Percentiles rank a stretch among this genome's conserved stretches.
Evolutionary conservation across 768 basidiomycete genomes (phyloP).

Genomic region (Pleurotus tuoliensis): DNA sequence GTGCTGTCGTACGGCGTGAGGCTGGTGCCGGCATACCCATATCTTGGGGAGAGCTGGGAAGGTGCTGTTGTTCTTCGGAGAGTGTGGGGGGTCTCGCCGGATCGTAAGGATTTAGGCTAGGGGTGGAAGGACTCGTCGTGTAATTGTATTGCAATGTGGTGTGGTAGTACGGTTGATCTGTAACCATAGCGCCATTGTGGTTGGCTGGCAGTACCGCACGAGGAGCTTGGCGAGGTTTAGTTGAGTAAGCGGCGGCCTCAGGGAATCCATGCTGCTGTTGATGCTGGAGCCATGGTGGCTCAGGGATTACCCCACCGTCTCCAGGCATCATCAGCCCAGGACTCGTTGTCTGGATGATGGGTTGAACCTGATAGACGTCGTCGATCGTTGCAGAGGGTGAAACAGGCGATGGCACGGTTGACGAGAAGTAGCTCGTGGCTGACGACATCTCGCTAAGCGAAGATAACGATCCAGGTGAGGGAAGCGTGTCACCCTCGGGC

Average conservation of each 20-base stretch:
- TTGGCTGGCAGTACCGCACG: neutral
- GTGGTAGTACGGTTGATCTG: conserved; percentile 1
- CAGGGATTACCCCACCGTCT: conserved; percentile 1
- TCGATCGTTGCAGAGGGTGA: conserved; percentile 15
- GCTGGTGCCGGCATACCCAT: neutral
- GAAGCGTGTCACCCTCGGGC: conserved; percentile 27
- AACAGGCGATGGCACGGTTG: conserved; percentile 17
- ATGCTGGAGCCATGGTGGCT: conserved; percentile 6
- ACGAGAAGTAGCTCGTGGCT: conserved; percentile 8
- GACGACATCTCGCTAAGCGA: conserved; percentile 6
- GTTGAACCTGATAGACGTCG: neutral
- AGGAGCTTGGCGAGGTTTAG: neutral
- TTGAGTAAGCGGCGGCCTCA: neutral
- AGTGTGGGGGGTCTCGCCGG: neutral
- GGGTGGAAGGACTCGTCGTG: neutral
- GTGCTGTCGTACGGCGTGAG: neutral
- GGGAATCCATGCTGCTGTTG: neutral
- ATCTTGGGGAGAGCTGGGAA: neutral
- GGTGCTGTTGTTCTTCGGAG: neutral
- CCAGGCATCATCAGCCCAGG: neutral
- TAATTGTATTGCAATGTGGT: neutral
- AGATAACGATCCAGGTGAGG: conserved; percentile 15
- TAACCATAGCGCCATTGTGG: neutral
- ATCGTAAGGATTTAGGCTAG: neutral
- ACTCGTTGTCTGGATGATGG: neutral